Evolutionary conservation across 805 yeast genomes (phyloP).

Genomic region (Cyberlindnera subsufficiens): DNA sequence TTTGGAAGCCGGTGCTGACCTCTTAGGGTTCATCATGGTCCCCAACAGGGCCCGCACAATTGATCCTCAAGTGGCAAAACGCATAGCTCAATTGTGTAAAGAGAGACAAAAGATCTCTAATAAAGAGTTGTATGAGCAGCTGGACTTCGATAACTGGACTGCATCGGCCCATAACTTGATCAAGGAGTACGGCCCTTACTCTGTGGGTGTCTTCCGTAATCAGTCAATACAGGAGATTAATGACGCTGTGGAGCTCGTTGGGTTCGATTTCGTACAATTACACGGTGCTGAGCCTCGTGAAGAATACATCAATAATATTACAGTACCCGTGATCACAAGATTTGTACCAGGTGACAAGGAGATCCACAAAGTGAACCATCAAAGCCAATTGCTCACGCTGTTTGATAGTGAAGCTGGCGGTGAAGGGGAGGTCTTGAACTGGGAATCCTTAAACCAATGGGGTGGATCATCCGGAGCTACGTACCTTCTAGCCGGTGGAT

Average conservation of each 20-base stretch:
- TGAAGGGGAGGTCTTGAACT: conserved; percentile 75
- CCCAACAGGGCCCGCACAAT: conserved; percentile 77
- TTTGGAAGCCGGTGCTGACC: conserved; percentile 62
- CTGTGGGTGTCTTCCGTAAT: conserved; percentile 89
- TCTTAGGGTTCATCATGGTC: conserved; percentile 82
- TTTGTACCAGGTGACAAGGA: conserved; percentile 53
- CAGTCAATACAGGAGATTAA: conserved; percentile 64
- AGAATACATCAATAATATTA: conserved; percentile 28
- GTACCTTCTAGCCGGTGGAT: conserved; percentile 84
- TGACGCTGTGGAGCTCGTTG: conserved; percentile 31
- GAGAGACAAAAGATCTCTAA: conserved; percentile 4
- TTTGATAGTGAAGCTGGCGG: conserved; percentile 92
- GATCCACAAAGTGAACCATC: conserved; percentile 26
- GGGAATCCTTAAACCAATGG: conserved; percentile 48
- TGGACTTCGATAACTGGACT: conserved; percentile 4
- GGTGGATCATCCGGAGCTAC: conserved; percentile 21
- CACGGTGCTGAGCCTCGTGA: conserved; percentile 71
- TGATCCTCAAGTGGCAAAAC: conserved; percentile 36
- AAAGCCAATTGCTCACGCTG: conserved; percentile 48
- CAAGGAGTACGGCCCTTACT: conserved; percentile 47
- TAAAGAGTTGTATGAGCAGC: conserved; percentile 1
- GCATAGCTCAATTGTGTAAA: conserved; percentile 36
- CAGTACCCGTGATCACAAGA: conserved; percentile 66
- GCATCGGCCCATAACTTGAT: conserved; percentile 20
- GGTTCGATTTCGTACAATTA: conserved; percentile 75